Percentiles rank a stretch among this genome's conserved stretches.
Conservation (phyloP, 352 stramenopile genomes). For the Hyaloperonospora brassicae region DNA sequence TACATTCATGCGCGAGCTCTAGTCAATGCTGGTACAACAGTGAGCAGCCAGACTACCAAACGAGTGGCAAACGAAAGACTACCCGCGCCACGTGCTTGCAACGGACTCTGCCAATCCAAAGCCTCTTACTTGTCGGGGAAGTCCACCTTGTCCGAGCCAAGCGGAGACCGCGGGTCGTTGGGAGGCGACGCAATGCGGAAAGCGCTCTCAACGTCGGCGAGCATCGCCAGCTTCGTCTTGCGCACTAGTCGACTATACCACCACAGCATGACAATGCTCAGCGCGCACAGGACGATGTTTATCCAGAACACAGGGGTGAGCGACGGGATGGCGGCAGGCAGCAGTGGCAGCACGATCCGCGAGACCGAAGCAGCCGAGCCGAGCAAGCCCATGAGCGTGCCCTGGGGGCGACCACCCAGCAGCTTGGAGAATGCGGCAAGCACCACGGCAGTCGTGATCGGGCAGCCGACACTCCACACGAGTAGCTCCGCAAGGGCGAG, state of each 20-base stretch:
- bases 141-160: constrained; percentile 29
- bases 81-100: too few species aligned
- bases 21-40: too few species aligned
- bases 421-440: constrained; percentile 67
- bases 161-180: constrained; percentile 28
- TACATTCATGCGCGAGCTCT: too few species aligned
- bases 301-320: constrained; percentile 66
- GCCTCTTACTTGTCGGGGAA: constrained; percentile 20
- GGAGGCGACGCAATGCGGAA: constrained; percentile 14
- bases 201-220: constrained; percentile 28
- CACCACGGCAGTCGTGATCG: constrained; percentile 59
- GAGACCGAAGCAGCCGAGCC: constrained; percentile 59
- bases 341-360: constrained; percentile 54
- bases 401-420: constrained; percentile 53
- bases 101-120: background rate
- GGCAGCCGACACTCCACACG: constrained; percentile 68
- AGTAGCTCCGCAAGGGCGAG: constrained; percentile 47
- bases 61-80: too few species aligned
- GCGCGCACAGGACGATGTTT: constrained; percentile 39
- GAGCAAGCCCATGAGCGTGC: constrained; percentile 65
- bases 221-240: constrained; percentile 34
- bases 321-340: constrained; percentile 53
- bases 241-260: constrained; percentile 55
- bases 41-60: too few species aligned
- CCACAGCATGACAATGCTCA: constrained; percentile 46